These are phyloP conservation scores for Collybiopsis confluens DNA, from an alignment of 768 basidiomycete species.

Conservation along the genomic window DNA sequence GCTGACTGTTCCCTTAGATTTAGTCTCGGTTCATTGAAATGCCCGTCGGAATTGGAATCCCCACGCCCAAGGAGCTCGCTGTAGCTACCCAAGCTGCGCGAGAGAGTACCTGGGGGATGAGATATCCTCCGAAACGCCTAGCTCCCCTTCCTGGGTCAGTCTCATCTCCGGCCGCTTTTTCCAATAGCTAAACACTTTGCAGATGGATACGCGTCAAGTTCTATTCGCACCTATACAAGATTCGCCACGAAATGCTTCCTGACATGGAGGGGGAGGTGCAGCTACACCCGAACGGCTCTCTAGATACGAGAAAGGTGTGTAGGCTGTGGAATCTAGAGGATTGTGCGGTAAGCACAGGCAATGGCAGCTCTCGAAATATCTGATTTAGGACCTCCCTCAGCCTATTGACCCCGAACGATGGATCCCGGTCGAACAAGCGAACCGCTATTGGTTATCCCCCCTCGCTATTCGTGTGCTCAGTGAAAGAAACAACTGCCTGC, in stretches of 20 bases:
- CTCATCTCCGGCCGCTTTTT: background rate
- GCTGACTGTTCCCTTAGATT: background rate
- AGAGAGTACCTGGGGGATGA: slow-evolving; percentile 6
- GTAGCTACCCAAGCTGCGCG: background rate
- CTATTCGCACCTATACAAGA: slow-evolving; percentile 2
- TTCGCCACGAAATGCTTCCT: slow-evolving; percentile 6
- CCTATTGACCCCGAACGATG: slow-evolving; percentile 3
- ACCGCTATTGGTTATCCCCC: background rate
- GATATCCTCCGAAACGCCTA: slow-evolving; percentile 1
- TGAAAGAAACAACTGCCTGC: background rate
- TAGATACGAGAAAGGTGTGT: background rate
- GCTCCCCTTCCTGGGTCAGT: slow-evolving; percentile 3
- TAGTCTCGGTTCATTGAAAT: background rate
- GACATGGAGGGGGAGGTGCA: slow-evolving; percentile 4
- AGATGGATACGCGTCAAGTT: slow-evolving; percentile 6
- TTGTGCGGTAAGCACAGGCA: background rate
- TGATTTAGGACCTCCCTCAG: background rate
- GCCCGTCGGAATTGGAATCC: background rate
- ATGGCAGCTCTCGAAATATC: background rate
- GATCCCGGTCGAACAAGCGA: background rate
- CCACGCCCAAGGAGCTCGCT: slow-evolving; percentile 1
- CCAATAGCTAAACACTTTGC: background rate
- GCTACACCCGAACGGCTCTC: background rate
- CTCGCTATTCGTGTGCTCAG: background rate
- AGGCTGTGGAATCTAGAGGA: background rate